A percentile compares a stretch with the other conserved stretches of the same genome.
Evolutionary conservation across 768 basidiomycete genomes (phyloP).

Genomic region (Symmetrospora coprosmae): DNA sequence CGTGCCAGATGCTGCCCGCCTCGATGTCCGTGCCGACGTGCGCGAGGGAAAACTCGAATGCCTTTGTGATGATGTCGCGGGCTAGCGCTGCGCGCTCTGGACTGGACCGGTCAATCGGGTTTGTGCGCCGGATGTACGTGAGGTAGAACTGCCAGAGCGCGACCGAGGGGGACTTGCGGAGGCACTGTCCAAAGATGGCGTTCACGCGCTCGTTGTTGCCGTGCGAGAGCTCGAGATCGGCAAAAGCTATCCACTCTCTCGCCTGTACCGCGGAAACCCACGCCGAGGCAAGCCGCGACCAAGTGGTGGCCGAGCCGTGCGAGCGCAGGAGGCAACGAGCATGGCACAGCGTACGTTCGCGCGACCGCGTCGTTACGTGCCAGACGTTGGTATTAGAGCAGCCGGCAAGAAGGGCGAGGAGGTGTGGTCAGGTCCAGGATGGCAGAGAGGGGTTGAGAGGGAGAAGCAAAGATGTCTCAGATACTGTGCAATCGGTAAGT

Average conservation of each 20-base stretch:
- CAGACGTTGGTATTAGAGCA: no score
- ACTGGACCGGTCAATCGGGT: constrained; percentile 34
- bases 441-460: no score
- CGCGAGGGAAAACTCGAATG: constrained; percentile 83
- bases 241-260: constrained; percentile 28
- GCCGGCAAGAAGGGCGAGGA: no score
- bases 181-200: constrained; percentile 71
- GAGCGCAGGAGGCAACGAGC: constrained; percentile 32
- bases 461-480: no score
- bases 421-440: no score
- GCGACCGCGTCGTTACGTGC: not conserved
- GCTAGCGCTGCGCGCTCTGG: constrained; percentile 41
- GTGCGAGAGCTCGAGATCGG: constrained; percentile 39
- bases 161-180: constrained; percentile 71
- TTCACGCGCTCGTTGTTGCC: constrained; percentile 62
- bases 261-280: constrained; percentile 32
- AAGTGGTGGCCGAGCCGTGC: no score
- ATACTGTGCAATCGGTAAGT: no score
- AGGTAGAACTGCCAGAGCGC: constrained; percentile 88
- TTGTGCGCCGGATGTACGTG: constrained; percentile 70
- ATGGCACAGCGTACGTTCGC: not conserved
- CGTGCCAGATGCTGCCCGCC: constrained; percentile 79
- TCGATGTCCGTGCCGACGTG: constrained; percentile 85
- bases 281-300: no score
- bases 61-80: constrained; percentile 64